Conservation (phyloP, 129 eudicot genomes). For the Flaveria robusta region DNA sequence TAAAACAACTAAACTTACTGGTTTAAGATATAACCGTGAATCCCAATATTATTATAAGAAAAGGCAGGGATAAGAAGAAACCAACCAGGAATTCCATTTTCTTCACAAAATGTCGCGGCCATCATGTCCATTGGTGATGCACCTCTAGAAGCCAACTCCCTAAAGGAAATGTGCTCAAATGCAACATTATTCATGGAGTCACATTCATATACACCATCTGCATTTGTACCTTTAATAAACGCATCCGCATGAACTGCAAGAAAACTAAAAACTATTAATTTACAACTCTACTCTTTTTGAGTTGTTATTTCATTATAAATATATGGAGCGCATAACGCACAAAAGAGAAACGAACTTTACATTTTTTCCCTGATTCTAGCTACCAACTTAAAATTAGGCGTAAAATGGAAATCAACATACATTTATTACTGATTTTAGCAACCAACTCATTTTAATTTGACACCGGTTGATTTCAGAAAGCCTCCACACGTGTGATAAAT, state of each 20-base stretch:
- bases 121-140: constrained; percentile 76
- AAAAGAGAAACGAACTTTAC: background rate
- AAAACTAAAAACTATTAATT: background rate
- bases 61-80: background rate
- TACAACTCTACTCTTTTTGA: background rate
- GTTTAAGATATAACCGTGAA: background rate
- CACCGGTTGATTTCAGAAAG: background rate
- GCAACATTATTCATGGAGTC: constrained; percentile 52
- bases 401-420: background rate
- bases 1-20: background rate
- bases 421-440: background rate
- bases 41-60: background rate
- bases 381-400: background rate
- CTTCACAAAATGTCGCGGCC: constrained; percentile 87
- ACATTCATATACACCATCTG: constrained; percentile 62
- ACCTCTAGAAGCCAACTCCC: constrained; percentile 83
- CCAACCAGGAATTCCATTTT: constrained; percentile 81
- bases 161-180: constrained; percentile 82
- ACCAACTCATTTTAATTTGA: background rate
- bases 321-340: background rate
- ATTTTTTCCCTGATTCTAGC: background rate
- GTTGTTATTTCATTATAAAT: background rate
- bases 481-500: background rate
- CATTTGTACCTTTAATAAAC: constrained; percentile 76
- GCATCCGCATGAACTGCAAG: constrained; percentile 86